Percentiles rank a stretch among this genome's conserved stretches.
Conservation (phyloP, 768 basidiomycete species). For the Rickenella mellea region DNA sequence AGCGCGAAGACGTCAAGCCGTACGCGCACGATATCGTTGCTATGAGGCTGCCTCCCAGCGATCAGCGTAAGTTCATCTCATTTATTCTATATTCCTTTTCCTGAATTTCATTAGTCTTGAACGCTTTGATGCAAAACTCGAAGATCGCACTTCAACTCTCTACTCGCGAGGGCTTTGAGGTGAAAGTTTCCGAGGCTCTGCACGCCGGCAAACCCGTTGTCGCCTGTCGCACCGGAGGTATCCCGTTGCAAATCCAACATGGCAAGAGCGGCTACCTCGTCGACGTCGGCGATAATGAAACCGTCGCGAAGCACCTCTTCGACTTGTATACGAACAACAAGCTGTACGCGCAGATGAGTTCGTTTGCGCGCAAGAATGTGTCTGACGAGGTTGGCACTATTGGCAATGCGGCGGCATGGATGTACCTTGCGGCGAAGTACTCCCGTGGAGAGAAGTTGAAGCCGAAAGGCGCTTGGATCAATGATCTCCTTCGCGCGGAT, state of each 20-base stretch:
- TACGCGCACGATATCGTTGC: slow-evolving; percentile 62
- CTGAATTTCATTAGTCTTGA: slow-evolving; percentile 48
- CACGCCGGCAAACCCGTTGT: slow-evolving; percentile 85
- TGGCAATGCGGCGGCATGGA: slow-evolving; percentile 61
- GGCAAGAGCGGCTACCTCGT: slow-evolving; percentile 86
- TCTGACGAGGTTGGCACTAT: slow-evolving; percentile 81
- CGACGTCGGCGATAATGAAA: slow-evolving; percentile 62
- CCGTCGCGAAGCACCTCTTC: slow-evolving; percentile 69
- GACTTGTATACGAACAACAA: slow-evolving; percentile 69
- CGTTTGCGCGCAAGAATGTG: slow-evolving; percentile 66
- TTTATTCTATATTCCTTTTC: not conserved
- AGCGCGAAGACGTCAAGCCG: slow-evolving; percentile 37
- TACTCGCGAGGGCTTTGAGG: slow-evolving; percentile 92
- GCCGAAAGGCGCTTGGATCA: slow-evolving; percentile 79
- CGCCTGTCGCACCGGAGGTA: slow-evolving; percentile 80
- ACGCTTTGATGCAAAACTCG: slow-evolving; percentile 81
- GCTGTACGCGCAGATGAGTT: slow-evolving; percentile 39
- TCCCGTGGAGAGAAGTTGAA: slow-evolving; percentile 64
- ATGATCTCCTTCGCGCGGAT: slow-evolving; percentile 70
- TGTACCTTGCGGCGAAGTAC: slow-evolving; percentile 68
- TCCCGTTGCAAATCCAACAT: slow-evolving; percentile 84
- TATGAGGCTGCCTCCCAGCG: slow-evolving; percentile 74
- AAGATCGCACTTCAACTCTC: slow-evolving; percentile 88
- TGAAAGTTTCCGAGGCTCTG: slow-evolving; percentile 94
- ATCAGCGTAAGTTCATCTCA: slow-evolving; percentile 50